Conservation (phyloP, 2,329 filamentous ascomycete species). For the Claviceps capensis region DNA sequence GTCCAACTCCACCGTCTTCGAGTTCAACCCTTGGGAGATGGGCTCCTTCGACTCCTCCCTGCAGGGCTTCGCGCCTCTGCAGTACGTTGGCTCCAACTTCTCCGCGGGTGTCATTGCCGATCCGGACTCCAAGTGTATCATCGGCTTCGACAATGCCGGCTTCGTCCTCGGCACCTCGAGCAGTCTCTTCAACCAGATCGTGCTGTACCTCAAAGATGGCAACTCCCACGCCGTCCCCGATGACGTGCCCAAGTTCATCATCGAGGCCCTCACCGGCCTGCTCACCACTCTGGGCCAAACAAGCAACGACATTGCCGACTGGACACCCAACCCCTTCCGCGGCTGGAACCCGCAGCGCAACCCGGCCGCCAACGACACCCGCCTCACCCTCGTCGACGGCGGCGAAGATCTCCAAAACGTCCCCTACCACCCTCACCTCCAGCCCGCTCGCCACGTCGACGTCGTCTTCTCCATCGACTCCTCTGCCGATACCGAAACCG, state of each 20-base stretch:
- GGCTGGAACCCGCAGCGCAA: slow-evolving; percentile 35
- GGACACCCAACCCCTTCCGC: slow-evolving; percentile 45
- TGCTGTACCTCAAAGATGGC: slow-evolving; percentile 51
- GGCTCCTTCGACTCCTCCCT: slow-evolving; percentile 49
- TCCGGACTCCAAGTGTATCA: slow-evolving; percentile 30
- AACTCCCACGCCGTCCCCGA: slow-evolving; percentile 36
- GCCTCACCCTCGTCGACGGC: slow-evolving; percentile 65
- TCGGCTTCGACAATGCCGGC: slow-evolving; percentile 65
- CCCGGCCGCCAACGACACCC: slow-evolving; percentile 27
- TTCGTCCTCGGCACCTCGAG: slow-evolving; percentile 75
- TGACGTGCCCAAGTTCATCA: slow-evolving; percentile 26
- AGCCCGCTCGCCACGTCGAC: slow-evolving; percentile 38
- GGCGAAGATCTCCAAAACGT: slow-evolving; percentile 71
- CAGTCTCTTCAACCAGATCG: slow-evolving; percentile 59
- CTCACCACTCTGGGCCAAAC: slow-evolving; percentile 40
- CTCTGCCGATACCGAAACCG: slow-evolving; percentile 42
- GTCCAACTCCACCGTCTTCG: slow-evolving; percentile 47
- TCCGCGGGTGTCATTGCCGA: slow-evolving; percentile 30
- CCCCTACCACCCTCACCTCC: slow-evolving; percentile 52
- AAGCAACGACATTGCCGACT: slow-evolving; percentile 65
- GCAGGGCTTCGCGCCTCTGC: slow-evolving; percentile 43
- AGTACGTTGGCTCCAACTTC: slow-evolving; percentile 47
- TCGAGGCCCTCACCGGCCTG: slow-evolving; percentile 33
- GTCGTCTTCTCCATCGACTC: slow-evolving; percentile 54
- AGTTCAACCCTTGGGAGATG: slow-evolving; percentile 53